Evolutionary conservation across 257 asterid species (phyloP).

Genomic region (Solanum bukasovii): DNA sequence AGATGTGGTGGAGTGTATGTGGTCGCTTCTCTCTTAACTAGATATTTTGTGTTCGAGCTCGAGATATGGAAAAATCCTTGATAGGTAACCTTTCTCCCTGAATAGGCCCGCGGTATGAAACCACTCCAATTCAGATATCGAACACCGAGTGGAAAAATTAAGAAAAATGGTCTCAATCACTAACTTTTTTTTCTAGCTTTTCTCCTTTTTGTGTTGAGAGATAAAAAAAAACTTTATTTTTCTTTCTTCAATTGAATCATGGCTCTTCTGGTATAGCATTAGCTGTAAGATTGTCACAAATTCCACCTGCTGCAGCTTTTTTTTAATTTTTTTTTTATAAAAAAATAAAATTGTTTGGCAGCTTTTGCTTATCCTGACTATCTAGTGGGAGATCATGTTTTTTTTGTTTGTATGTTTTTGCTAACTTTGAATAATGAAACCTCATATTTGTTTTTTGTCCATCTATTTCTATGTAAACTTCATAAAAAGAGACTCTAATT

Average conservation of each 20-base stretch:
- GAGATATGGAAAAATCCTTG: too few species aligned
- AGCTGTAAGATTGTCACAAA: slow-evolving; percentile 29
- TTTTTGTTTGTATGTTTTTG: slow-evolving; percentile 15
- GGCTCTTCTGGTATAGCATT: slow-evolving; percentile 21
- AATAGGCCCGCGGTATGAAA: rapidly evolving
- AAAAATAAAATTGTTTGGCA: slow-evolving; percentile 19
- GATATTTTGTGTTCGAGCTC: rapidly evolving
- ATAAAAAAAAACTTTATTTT: neutral
- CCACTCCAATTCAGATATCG: rapidly evolving
- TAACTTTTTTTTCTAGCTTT: slow-evolving; percentile 6
- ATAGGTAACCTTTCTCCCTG: rapidly evolving
- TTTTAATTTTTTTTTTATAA: neutral
- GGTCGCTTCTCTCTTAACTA: neutral
- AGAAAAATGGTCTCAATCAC: slow-evolving; percentile 21
- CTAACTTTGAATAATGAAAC: slow-evolving; percentile 38
- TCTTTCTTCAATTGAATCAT: slow-evolving; percentile 41
- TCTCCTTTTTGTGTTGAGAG: slow-evolving; percentile 3
- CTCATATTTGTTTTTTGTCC: slow-evolving; percentile 8
- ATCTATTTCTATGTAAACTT: neutral
- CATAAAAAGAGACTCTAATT: neutral
- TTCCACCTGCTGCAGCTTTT: slow-evolving; percentile 41
- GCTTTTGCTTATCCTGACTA: slow-evolving; percentile 24
- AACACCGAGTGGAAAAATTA: too few species aligned
- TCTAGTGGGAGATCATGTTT: slow-evolving; percentile 24
- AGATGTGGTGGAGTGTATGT: neutral